Evolutionary conservation across 2,329 filamentous ascomycete genomes (phyloP).

Genomic region (Phoma sp.): DNA sequence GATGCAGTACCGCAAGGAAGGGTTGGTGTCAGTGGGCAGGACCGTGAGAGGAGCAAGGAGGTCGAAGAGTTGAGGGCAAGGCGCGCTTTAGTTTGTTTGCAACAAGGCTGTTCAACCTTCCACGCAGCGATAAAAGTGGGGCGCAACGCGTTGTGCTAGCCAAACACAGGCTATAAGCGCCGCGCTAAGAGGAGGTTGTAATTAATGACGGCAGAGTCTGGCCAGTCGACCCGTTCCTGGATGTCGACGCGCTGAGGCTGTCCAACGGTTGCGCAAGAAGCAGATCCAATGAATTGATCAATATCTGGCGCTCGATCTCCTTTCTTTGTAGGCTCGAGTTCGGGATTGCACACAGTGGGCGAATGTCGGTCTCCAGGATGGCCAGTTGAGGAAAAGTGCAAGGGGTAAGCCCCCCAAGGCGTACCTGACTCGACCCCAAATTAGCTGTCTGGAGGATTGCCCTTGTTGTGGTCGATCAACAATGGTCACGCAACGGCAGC

Average conservation of each 20-base stretch:
- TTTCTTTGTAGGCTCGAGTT: conserved; percentile 1
- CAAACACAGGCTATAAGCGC: conserved; percentile 10
- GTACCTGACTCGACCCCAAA: conserved; percentile 15
- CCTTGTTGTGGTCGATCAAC: conserved; percentile 11
- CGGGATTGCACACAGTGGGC: conserved; percentile 4
- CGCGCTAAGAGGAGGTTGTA: conserved; percentile 10
- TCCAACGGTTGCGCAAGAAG: conserved; percentile 8
- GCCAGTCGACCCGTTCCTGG: conserved; percentile 13
- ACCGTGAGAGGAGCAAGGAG: conserved; percentile 45
- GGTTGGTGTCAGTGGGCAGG: conserved; percentile 30
- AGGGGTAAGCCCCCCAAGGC: conserved; percentile 8
- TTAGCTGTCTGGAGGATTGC: conserved; percentile 17
- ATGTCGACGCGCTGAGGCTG: conserved; percentile 13
- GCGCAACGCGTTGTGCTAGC: conserved; percentile 14
- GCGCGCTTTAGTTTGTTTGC: conserved; percentile 26
- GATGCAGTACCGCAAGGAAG: conserved; percentile 59
- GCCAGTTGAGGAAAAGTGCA: conserved; percentile 15
- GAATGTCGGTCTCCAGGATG: conserved; percentile 8
- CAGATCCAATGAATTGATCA: conserved; percentile 10
- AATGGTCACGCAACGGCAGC: conserved; percentile 8
- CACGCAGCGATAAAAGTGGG: conserved; percentile 20
- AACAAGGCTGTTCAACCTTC: conserved; percentile 22
- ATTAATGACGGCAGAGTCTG: conserved; percentile 20
- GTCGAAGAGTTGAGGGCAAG: conserved; percentile 20
- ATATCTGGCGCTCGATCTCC: conserved; percentile 7